Conservation (phyloP, 1,284 basidiomycete species). For the Austroboletus olivaceoglutinosus region DNA sequence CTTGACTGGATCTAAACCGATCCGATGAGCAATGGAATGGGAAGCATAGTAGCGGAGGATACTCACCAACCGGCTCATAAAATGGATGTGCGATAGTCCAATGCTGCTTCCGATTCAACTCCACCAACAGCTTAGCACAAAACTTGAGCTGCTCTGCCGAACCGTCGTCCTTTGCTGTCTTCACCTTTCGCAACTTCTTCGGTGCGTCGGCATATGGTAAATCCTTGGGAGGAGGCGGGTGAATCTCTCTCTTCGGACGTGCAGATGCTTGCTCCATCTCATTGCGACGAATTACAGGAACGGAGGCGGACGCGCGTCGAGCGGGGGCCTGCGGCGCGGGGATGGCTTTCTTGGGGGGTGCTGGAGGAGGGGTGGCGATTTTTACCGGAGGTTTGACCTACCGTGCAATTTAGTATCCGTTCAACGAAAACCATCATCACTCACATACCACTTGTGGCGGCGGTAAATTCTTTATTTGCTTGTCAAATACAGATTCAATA, state of each 20-base stretch:
- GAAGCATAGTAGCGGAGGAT: neutral
- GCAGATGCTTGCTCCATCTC: slow-evolving; percentile 54
- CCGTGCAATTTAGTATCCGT: slow-evolving; percentile 20
- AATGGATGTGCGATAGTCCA: slow-evolving; percentile 79
- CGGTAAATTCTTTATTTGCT: slow-evolving; percentile 84
- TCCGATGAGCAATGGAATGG: slow-evolving; percentile 2
- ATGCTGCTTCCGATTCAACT: slow-evolving; percentile 81
- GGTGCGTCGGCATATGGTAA: slow-evolving; percentile 77
- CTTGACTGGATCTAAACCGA: slow-evolving; percentile 61
- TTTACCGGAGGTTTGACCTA: slow-evolving; percentile 54
- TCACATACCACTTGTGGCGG: slow-evolving; percentile 67
- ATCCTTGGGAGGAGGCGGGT: slow-evolving; percentile 92
- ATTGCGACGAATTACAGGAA: slow-evolving; percentile 75
- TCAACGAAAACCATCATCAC: slow-evolving; percentile 15
- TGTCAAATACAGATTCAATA: slow-evolving; percentile 86
- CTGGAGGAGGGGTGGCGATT: slow-evolving; percentile 45
- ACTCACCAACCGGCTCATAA: slow-evolving; percentile 89
- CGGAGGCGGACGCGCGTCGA: slow-evolving; percentile 71
- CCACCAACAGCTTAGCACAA: slow-evolving; percentile 72
- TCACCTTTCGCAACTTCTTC: slow-evolving; percentile 64
- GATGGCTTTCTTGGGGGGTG: slow-evolving; percentile 46
- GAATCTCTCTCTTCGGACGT: slow-evolving; percentile 96
- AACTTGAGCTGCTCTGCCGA: slow-evolving; percentile 87
- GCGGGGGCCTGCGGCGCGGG: slow-evolving; percentile 31
- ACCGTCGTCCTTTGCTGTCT: slow-evolving; percentile 63